Percentiles rank a stretch among this genome's conserved stretches.
Conservation (phyloP, 495 filamentous ascomycete species). For the Platismatia glauca region DNA sequence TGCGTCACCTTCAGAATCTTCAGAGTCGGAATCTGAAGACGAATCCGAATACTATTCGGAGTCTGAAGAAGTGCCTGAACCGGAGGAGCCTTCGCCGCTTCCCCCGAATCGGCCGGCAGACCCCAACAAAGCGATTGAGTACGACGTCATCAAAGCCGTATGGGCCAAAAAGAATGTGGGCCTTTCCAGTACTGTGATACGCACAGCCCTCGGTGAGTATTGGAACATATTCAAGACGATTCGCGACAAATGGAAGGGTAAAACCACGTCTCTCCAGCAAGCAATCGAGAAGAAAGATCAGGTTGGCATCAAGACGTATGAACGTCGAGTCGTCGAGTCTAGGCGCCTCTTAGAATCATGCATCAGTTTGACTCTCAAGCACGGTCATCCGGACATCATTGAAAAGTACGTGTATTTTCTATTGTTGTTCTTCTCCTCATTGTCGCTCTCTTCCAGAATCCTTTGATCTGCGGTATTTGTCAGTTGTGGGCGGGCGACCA, state of each 20-base stretch:
- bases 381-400: conserved; percentile 56
- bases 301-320: conserved; percentile 34
- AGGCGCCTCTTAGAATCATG: conserved; percentile 51
- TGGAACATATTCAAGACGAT: conserved; percentile 56
- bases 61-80: conserved; percentile 37
- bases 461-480: neutral
- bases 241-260: conserved; percentile 53
- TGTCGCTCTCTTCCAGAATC: neutral
- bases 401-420: conserved; percentile 47
- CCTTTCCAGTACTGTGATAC: conserved; percentile 22
- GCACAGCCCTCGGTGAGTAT: conserved; percentile 44
- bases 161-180: conserved; percentile 50
- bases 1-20: conserved; percentile 21
- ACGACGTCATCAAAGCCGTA: conserved; percentile 55
- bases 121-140: conserved; percentile 46
- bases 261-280: conserved; percentile 46
- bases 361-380: conserved; percentile 48
- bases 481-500: neutral
- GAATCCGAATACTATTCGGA: conserved; percentile 43
- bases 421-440: conserved; percentile 13
- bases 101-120: conserved; percentile 43
- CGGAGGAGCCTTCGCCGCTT: conserved; percentile 45
- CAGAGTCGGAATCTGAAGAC: conserved; percentile 38
- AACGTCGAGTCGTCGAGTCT: conserved; percentile 44
- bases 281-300: conserved; percentile 45